phyloP scores from a whole-genome alignment of 768 basidiomycete species.

The Tylopilus balloui region DNA sequence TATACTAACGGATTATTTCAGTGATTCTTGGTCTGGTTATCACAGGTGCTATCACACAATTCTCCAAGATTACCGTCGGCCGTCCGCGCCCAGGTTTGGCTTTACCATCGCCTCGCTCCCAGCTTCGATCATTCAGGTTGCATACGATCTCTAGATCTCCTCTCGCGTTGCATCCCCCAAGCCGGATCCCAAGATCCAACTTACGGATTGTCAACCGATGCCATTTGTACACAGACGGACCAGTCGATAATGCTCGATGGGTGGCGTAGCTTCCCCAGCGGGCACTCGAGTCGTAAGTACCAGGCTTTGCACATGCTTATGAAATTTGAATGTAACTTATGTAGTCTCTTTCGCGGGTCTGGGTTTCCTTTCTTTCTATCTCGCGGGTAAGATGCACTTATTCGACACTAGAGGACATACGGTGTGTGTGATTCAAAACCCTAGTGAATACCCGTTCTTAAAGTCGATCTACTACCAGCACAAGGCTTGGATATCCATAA shows the following conservation, averaged over 20 bases:
- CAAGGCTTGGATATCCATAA: slow-evolving; percentile 80
- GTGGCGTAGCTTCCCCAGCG: slow-evolving; percentile 89
- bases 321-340: slow-evolving; percentile 4
- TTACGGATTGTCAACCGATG: slow-evolving; percentile 69
- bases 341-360: slow-evolving; percentile 91
- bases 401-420: slow-evolving; percentile 78
- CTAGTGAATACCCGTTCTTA: not conserved
- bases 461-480: slow-evolving; percentile 34
- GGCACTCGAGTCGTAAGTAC: slow-evolving; percentile 78
- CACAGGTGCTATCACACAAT: slow-evolving; percentile 78
- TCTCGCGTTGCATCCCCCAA: slow-evolving; percentile 57
- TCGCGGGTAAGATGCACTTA: slow-evolving; percentile 89
- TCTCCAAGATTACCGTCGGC: slow-evolving; percentile 83
- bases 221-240: slow-evolving; percentile 76
- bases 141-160: slow-evolving; percentile 19
- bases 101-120: not conserved
- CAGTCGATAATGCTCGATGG: slow-evolving; percentile 64
- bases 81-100: slow-evolving; percentile 77
- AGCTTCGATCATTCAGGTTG: not conserved
- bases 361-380: slow-evolving; percentile 82
- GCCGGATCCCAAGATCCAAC: slow-evolving; percentile 59
- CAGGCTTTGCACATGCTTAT: not conserved
- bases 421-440: slow-evolving; percentile 34
- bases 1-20: slow-evolving; percentile 23
- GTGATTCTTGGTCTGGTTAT: slow-evolving; percentile 72